Base-by-base conservation (phyloP, 805 yeast genomes). In the Lipomyces mesembrius region DNA sequence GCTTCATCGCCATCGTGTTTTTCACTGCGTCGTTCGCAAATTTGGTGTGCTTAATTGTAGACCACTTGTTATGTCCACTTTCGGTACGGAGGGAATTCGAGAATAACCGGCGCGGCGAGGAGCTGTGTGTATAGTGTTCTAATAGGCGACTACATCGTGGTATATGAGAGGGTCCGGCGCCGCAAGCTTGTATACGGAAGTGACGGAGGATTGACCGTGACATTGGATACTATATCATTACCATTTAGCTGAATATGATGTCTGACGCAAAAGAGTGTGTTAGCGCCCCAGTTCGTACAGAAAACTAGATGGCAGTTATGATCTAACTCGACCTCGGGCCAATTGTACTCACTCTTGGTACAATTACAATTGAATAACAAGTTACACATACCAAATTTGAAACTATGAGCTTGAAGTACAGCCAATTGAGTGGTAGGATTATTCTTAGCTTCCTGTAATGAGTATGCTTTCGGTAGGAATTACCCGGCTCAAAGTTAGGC, bases 41-140 rank as follows among this genome's bases (percentile, higher is more conserved):
- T 79, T 94, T 94, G 76, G 90, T 95, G 76, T 92, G 98, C 75
- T 92, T 90, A 72, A 95, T 94, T 59, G 90, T 91, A 55, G 96
- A 91, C 99, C 99, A 94, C 78, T 93, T 94, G 49, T 91, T 89
- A 77, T 94, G 99, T 0, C 99, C 99, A 0, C 92, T 87, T 4
- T 5, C 17, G 5, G 55, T 8, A 52, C 27, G 35, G 9, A 29
- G n/a, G n/a, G 55, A 52, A 17, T 29, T 25, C 6, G 55, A 12
- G 34, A 52, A 52, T 25, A 17, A 14, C 22, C 49, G 49, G 9
- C 20, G 9, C 11, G 22, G 22, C 22, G 20, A 43, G 49, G 32
- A 1, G 32, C 32, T 2, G 6, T 5, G 32, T 37, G 43, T 17
- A 5, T 14, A 37, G 43, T 5, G 43, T 6, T 37, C 43, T 9